Evolutionary conservation across 164 flowering plant species (phyloP).

Genomic region (Hamamelis virginiana): DNA sequence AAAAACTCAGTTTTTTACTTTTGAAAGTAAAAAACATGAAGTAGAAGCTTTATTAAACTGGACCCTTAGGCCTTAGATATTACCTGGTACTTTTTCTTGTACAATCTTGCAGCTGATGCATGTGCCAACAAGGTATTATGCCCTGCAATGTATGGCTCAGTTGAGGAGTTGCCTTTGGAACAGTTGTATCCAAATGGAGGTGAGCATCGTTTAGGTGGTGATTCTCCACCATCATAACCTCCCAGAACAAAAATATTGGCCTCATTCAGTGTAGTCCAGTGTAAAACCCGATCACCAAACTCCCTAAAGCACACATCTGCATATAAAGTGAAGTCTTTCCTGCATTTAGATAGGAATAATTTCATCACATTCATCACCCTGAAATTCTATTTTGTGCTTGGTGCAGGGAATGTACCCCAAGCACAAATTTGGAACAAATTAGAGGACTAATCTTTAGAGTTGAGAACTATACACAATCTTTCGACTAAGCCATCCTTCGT

Average conservation of each 20-base stretch:
- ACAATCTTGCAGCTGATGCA: conserved; percentile 65
- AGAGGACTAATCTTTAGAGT: neutral
- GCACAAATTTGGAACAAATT: neutral
- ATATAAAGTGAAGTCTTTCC: conserved; percentile 62
- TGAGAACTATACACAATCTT: conserved; percentile 47
- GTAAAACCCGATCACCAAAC: conserved; percentile 67
- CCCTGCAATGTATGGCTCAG: conserved; percentile 62
- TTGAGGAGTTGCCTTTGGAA: conserved; percentile 54
- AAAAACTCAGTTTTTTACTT: no score
- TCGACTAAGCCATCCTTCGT: conserved; percentile 65
- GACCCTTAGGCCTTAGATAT: no score
- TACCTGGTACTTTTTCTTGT: conserved; percentile 67
- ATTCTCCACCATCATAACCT: conserved; percentile 50
- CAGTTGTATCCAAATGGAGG: conserved; percentile 41
- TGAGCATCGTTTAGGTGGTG: conserved; percentile 59
- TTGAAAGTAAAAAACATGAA: no score
- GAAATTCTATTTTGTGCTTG: no score
- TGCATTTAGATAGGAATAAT: conserved; percentile 18
- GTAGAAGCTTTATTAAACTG: no score
- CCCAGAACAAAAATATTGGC: conserved; percentile 38
- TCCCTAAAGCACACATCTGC: conserved; percentile 76
- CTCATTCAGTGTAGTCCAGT: conserved; percentile 80
- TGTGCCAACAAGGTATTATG: conserved; percentile 70
- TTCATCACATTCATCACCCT: no score
- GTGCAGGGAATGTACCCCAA: no score